Base-by-base conservation (phyloP, 306 rosid genomes). In the Argentina anserina region DNA sequence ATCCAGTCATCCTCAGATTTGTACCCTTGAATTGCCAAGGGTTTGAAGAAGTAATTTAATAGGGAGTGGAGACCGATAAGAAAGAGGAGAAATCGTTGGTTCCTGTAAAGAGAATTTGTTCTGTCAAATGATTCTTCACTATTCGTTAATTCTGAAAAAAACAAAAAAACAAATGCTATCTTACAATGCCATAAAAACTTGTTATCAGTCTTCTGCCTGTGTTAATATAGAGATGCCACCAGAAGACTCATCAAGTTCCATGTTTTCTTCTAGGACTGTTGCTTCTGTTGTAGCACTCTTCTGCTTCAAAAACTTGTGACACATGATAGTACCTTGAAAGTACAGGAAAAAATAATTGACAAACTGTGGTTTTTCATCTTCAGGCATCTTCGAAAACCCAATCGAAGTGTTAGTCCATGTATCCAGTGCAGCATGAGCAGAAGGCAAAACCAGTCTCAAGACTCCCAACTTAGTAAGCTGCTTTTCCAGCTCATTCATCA, bases 401-500 rank as follows among this genome's bases (percentile, higher is more conserved):
- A 91, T 85, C 0, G 88, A 73, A 59, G 65, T 59, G 15, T 28
- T 47, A 2, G 75, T 84, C 97, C 97, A 91, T 3, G 86, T 84
- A 58, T 28, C 36, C 63, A 58, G 63, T 28, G 63, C 36, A 58
- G 36, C 8, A 58, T 20, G 37, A 28, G 36, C 71, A 0, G 97
- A 80, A 40, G 92, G 92, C 70, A 91, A 68, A 68, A 80, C 59
- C 45, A 91, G 28, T 72, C 61, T 81, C 88, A 61, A 82, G 6
- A 91, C 89, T 12, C 95, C 89, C 14, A 89, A 68, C 0, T 28
- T 9, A 45, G 0, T 29, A 39, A 91, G 79, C 78, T 50, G 74
- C 20, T 67, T 77, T 74, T 91, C 88, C 60, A 91, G 88, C 84
- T 76, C 86, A 11, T 69, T 34, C 88, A 91, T 84, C 86, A 89